Conservation (phyloP, 2,329 filamentous ascomycete species). For the Scleromitrula shiraiana region DNA sequence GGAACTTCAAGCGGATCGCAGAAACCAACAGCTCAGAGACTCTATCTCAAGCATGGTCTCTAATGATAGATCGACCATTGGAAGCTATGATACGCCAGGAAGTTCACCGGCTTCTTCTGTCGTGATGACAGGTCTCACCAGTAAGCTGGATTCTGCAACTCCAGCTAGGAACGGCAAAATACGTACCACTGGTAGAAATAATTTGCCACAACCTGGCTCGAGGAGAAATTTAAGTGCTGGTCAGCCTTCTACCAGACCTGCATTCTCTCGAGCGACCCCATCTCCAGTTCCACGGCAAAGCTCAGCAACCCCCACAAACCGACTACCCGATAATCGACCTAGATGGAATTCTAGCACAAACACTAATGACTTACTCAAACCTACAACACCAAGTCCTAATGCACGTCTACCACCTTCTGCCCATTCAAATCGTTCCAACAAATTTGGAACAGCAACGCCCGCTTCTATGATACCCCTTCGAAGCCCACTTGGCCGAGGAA, state of each 20-base stretch:
- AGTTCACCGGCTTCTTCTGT: constrained; percentile 61
- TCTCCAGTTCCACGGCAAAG: constrained; percentile 32
- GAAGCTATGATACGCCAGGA: constrained; percentile 41
- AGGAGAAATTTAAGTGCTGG: constrained; percentile 36
- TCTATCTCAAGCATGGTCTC: constrained; percentile 82
- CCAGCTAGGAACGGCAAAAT: constrained; percentile 28
- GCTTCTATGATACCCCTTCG: constrained; percentile 29
- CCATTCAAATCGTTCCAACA: constrained; percentile 17
- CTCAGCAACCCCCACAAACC: constrained; percentile 44
- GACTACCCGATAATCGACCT: constrained; percentile 48
- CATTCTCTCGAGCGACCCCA: constrained; percentile 34
- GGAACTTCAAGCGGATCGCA: constrained; percentile 55
- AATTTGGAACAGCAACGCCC: background rate
- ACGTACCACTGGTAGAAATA: constrained; percentile 18
- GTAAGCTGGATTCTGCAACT: constrained; percentile 26
- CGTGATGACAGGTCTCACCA: constrained; percentile 44
- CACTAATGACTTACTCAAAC: constrained; percentile 47
- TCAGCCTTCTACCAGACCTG: constrained; percentile 32
- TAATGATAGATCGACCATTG: constrained; percentile 39
- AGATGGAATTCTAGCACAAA: constrained; percentile 67
- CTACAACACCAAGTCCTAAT: constrained; percentile 36
- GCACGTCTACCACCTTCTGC: constrained; percentile 18
- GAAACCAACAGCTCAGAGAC: constrained; percentile 73
- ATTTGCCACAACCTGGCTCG: constrained; percentile 37
- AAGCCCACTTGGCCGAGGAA: constrained; percentile 24